These are phyloP conservation scores for Withania somnifera DNA, from an alignment of 305 asterid species.

Conservation along the genomic window DNA sequence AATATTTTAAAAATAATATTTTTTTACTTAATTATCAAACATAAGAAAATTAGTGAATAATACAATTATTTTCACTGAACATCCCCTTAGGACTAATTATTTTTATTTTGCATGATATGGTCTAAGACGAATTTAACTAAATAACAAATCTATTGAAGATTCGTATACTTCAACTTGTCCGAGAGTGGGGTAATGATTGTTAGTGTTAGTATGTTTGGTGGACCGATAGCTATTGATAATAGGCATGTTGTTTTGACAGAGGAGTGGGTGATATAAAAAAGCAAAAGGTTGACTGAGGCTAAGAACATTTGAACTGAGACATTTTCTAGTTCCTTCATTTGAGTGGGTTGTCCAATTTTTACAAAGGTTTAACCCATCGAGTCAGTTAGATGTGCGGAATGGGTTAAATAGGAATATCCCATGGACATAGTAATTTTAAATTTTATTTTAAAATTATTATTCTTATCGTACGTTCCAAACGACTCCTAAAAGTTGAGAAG, in stretches of 20 bases:
- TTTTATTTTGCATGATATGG: no score
- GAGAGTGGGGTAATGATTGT: not conserved
- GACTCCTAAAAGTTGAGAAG: not conserved
- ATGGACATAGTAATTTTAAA: no score
- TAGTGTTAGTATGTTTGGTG: not conserved
- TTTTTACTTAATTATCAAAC: not conserved
- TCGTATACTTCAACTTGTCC: not conserved
- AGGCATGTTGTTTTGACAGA: not conserved
- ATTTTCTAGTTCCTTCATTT: not conserved
- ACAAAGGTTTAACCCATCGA: not conserved
- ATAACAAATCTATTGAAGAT: no score
- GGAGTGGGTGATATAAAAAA: not conserved
- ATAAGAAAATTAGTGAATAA: not conserved
- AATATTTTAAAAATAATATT: not conserved
- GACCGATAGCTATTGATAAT: not conserved
- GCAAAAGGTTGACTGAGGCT: not conserved
- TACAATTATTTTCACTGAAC: no score
- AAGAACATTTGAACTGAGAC: not conserved
- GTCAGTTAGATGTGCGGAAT: no score
- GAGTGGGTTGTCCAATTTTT: not conserved
- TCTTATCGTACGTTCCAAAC: not conserved
- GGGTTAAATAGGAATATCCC: no score
- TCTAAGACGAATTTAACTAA: no score
- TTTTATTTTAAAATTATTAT: not conserved
- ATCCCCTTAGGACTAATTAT: not conserved